phyloP scores from a whole-genome alignment of 441 rosid genomes.

The Syzygium syzygioides region DNA sequence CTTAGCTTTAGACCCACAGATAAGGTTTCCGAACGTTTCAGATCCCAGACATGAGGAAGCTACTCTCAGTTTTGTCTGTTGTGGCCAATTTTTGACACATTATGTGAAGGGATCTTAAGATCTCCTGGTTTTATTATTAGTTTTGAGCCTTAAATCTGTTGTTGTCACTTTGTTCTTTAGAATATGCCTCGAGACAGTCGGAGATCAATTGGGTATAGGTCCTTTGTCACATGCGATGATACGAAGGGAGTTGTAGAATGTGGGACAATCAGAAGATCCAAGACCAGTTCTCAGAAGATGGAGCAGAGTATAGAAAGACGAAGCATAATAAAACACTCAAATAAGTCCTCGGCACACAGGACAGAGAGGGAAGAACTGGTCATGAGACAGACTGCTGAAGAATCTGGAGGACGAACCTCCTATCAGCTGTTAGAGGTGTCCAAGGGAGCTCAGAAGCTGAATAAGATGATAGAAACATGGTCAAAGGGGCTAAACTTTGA shows the following conservation, averaged over 20 bases:
- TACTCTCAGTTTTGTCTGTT: constrained; percentile 6
- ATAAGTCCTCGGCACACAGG: constrained; percentile 2
- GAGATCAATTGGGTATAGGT: constrained; percentile 58
- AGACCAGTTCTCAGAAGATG: constrained; percentile 31
- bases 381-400: constrained; percentile 17
- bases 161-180: constrained; percentile 9
- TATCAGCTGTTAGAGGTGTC: constrained; percentile 75
- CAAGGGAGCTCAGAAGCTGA: constrained; percentile 74
- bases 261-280: constrained; percentile 64
- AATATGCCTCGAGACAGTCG: constrained; percentile 62
- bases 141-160: constrained; percentile 15
- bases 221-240: constrained; percentile 86
- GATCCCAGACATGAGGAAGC: neutral
- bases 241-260: constrained; percentile 81
- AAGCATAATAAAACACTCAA: constrained; percentile 21
- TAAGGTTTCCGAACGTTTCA: neutral
- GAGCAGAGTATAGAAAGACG: constrained; percentile 25
- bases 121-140: neutral
- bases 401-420: constrained; percentile 30
- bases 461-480: constrained; percentile 60
- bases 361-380: constrained; percentile 30
- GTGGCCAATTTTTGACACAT: constrained; percentile 8
- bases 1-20: neutral
- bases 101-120: constrained; percentile 6
- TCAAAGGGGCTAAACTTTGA: constrained; percentile 38